phyloP scores from a whole-genome alignment of 164 flowering plant genomes.

The Umbellularia californica region DNA sequence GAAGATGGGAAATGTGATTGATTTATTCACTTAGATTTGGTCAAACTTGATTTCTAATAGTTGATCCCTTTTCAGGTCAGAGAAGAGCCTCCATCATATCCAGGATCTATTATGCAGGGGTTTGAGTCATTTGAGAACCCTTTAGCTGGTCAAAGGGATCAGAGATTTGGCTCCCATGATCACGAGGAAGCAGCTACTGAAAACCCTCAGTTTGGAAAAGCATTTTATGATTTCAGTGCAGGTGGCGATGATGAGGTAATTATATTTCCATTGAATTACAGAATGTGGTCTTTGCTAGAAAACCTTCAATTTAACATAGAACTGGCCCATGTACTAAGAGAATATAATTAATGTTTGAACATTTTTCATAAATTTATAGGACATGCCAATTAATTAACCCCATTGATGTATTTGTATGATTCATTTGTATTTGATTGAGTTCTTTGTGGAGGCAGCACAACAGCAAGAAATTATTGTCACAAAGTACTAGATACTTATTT shows the following conservation, averaged over 20 bases:
- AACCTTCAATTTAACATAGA: too few relatives aligned
- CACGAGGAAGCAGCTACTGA: conserved; percentile 44
- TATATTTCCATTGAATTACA: background rate
- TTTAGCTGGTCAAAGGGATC: conserved; percentile 52
- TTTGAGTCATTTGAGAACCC: conserved; percentile 87
- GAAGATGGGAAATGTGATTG: background rate
- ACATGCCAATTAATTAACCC: too few relatives aligned
- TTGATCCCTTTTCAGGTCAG: conserved; percentile 46
- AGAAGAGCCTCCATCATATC: conserved; percentile 87
- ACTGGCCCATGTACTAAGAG: background rate
- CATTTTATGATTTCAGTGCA: conserved; percentile 96
- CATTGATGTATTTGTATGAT: too few relatives aligned
- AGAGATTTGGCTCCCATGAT: conserved; percentile 57
- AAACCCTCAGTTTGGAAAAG: conserved; percentile 60
- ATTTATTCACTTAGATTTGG: background rate
- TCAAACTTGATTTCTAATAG: background rate
- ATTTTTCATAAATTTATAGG: too few relatives aligned
- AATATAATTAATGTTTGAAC: too few relatives aligned
- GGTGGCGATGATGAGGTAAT: conserved; percentile 97
- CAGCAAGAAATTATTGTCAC: too few relatives aligned
- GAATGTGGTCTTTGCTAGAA: too few relatives aligned
- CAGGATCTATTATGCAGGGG: conserved; percentile 51
- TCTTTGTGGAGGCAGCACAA: too few relatives aligned
- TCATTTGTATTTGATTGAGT: too few relatives aligned
- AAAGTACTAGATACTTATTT: too few relatives aligned